Evolutionary conservation across 345 rosid species (phyloP), one percentile per base, ranked within the genome.

Genomic region (Gynandropsis gynandra): DNA sequence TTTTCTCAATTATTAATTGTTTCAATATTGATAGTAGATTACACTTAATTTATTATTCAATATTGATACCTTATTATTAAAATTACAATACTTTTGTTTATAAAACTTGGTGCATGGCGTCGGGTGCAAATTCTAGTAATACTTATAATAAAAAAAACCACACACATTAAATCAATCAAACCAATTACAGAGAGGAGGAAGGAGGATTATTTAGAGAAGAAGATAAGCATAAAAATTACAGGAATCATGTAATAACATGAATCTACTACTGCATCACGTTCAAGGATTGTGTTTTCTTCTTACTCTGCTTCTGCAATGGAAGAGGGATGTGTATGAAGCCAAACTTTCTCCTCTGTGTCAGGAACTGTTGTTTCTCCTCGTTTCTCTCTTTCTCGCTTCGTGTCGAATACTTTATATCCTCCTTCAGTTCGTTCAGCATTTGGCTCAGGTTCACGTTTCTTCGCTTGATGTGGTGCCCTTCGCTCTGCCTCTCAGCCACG

Each of bases 291-390:
- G 31, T 34, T 63, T 77, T 82, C 62, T 82, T 89, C 84, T 85
- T 80, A 58, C 71, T 76, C 58, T 75, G 89, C 58, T 72, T 89
- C 16, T 80, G 56, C 78, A 77, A 55, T 8, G 97, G 93, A 57
- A 89, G 74, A 1, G 95, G 77, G 20, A 83, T 85, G 56, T 83
- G 97, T 47, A 89, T 85, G 66, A 89, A 85, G 2, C 97, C 89
- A 35, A 83, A 85, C 72, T 81, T 85, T 67, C 90, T 85, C 67
- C 93, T 69, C 48, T 75, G 93, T 4, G 80, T 29, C 1, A 64
- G 66, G 15, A 55, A 74, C 50, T 72, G 96, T 69, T 65, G 54
- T 56, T 75, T 85, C 46, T 69, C 80, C 17, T 63, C 49, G 7
- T 62, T 63, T 29, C 39, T 61, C 10, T 65, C 58, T 61, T 74